Percentiles rank a stretch among this genome's conserved stretches.
These are phyloP conservation scores for Leccinum variabile DNA, from an alignment of 1,284 basidiomycete genomes.

Conservation along the genomic window DNA sequence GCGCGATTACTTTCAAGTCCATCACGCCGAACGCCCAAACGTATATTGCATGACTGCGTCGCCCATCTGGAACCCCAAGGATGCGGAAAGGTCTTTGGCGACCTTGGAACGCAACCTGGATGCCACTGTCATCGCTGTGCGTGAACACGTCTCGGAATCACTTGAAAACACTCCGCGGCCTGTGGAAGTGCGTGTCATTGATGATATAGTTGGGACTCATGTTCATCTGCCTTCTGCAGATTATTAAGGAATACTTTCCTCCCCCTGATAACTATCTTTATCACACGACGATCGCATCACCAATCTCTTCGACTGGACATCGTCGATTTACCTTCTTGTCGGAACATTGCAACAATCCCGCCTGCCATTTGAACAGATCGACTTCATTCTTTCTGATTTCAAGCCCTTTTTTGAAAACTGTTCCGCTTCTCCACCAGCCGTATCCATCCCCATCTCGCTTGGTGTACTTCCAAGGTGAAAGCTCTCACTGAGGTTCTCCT, in stretches of 20 bases:
- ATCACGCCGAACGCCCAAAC: constrained; percentile 56
- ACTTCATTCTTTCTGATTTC: constrained; percentile 53
- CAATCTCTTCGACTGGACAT: constrained; percentile 27
- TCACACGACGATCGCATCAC: constrained; percentile 26
- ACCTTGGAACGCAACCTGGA: constrained; percentile 70
- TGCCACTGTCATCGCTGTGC: constrained; percentile 71
- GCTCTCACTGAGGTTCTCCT: constrained; percentile 60
- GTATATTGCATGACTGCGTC: constrained; percentile 88
- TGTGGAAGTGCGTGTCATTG: constrained; percentile 50
- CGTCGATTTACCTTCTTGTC: constrained; percentile 19
- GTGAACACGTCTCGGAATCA: constrained; percentile 64
- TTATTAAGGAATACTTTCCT: constrained; percentile 55
- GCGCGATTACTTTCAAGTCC: constrained; percentile 67
- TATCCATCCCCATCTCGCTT: constrained; percentile 49
- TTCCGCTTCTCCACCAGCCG: constrained; percentile 24
- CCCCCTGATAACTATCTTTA: constrained; percentile 54
- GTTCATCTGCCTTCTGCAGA: constrained; percentile 38
- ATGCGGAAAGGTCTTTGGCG: constrained; percentile 55
- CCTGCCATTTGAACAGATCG: constrained; percentile 45
- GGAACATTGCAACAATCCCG: constrained; percentile 29
- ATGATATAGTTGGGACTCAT: background rate
- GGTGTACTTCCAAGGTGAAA: constrained; percentile 73
- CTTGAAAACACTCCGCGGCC: constrained; percentile 61
- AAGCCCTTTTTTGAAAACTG: constrained; percentile 48
- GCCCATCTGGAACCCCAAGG: constrained; percentile 74